A percentile compares a stretch with the other conserved stretches of the same genome.
phyloP scores from a whole-genome alignment of 164 flowering plant species.

The Paratinospora sagittata region DNA sequence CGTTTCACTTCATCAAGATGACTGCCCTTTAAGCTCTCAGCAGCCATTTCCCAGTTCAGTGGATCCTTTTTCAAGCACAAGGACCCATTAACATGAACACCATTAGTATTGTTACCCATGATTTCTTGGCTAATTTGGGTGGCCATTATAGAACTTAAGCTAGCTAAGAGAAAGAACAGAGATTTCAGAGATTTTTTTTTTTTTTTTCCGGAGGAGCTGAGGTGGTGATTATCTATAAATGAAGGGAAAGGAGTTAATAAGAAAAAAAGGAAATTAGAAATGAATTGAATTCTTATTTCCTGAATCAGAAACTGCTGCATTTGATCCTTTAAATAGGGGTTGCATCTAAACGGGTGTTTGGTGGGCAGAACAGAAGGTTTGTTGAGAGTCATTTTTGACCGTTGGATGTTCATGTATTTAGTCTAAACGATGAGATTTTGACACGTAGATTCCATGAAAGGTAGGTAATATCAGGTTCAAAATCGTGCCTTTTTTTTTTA shows the following conservation, averaged over 20 bases:
- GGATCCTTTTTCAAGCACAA: slow-evolving; percentile 33
- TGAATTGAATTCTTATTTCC: not conserved
- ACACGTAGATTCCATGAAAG: not conserved
- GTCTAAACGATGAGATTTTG: not conserved
- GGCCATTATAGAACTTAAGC: no score
- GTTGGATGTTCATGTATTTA: not conserved
- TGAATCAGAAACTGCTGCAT: not conserved
- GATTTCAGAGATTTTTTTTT: no score
- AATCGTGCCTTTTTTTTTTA: not conserved
- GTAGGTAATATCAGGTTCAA: not conserved
- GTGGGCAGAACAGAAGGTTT: not conserved
- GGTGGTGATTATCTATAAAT: not conserved
- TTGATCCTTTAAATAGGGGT: not conserved
- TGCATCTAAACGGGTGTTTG: not conserved
- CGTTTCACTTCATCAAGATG: slow-evolving; percentile 50
- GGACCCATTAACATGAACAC: not conserved
- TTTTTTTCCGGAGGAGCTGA: not conserved
- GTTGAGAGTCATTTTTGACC: not conserved
- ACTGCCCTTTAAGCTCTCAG: slow-evolving; percentile 42
- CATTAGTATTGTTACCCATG: no score
- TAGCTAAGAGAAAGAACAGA: not conserved
- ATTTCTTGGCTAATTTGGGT: no score
- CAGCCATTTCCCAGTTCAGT: slow-evolving; percentile 48
- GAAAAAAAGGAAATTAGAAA: no score
- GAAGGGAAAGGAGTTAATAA: no score